Percentiles rank a stretch among this genome's conserved stretches.
phyloP scores from a whole-genome alignment of 1,284 basidiomycete species.

The Mycena citricolor region DNA sequence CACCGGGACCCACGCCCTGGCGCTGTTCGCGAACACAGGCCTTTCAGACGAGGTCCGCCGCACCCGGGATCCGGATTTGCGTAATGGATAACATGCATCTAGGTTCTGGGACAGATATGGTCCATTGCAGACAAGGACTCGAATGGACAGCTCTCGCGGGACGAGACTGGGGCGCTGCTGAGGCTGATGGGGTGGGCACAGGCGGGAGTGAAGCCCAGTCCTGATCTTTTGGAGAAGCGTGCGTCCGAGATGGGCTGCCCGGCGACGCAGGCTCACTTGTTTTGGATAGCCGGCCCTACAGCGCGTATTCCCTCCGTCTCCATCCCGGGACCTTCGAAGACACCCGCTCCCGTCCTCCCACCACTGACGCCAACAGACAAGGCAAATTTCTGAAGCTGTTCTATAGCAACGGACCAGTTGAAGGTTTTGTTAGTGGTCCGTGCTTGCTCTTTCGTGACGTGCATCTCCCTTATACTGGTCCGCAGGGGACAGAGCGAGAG shows the following conservation, averaged over 20 bases:
- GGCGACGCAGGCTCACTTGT: neutral
- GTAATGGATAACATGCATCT: conserved; percentile 14
- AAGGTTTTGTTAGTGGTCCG: conserved; percentile 17
- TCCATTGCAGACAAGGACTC: conserved; percentile 77
- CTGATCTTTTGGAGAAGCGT: conserved; percentile 17
- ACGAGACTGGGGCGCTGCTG: conserved; percentile 12
- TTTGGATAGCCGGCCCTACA: conserved; percentile 17
- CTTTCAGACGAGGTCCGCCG: conserved; percentile 35
- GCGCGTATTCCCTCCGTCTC: conserved; percentile 14
- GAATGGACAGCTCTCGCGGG: conserved; percentile 16
- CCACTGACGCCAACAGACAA: conserved; percentile 15
- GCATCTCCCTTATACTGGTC: neutral
- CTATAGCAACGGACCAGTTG: conserved; percentile 4
- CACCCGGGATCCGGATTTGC: neutral
- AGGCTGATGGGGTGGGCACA: conserved; percentile 23
- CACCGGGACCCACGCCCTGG: conserved; percentile 84
- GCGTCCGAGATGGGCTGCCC: too few relatives aligned
- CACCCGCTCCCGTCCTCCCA: conserved; percentile 5
- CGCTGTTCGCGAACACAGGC: conserved; percentile 76
- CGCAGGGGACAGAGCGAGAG: conserved; percentile 16
- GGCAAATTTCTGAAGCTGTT: conserved; percentile 19
- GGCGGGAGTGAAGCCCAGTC: conserved; percentile 7
- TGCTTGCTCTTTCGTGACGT: neutral
- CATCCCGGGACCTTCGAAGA: too few relatives aligned
- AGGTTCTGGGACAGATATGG: conserved; percentile 91